These are phyloP conservation scores for Termitomyces sp. DNA, from an alignment of 768 basidiomycete genomes.

Conservation along the genomic window DNA sequence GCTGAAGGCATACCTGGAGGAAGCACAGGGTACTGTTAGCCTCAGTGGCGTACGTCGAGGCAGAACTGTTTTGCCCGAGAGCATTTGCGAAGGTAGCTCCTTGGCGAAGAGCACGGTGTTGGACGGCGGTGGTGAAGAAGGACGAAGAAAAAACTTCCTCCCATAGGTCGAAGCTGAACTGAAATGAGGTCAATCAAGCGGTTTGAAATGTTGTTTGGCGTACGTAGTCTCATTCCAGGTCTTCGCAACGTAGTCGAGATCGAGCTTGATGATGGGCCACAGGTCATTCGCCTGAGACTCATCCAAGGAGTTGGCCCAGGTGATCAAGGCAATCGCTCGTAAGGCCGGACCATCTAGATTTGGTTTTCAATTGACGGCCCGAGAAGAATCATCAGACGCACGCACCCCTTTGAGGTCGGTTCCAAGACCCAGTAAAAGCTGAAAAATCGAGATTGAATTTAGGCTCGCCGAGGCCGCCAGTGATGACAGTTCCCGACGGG, in stretches of 20 bases:
- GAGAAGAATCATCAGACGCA: background rate
- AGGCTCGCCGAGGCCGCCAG: constrained; percentile 70
- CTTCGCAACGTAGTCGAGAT: constrained; percentile 64
- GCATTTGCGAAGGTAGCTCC: too few species aligned
- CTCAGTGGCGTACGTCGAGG: constrained; percentile 46
- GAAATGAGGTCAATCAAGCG: constrained; percentile 23
- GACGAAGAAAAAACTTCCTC: constrained; percentile 68
- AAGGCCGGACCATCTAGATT: constrained; percentile 66
- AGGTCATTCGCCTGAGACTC: too few species aligned
- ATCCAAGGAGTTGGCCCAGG: constrained; percentile 63
- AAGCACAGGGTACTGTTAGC: constrained; percentile 67
- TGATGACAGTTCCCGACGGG: constrained; percentile 54
- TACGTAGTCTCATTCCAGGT: constrained; percentile 64
- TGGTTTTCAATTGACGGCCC: background rate
- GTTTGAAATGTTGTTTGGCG: constrained; percentile 7
- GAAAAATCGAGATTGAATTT: constrained; percentile 63
- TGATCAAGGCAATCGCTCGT: constrained; percentile 60
- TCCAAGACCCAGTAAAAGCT: too few species aligned
- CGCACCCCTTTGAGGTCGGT: too few species aligned
- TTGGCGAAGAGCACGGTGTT: constrained; percentile 75
- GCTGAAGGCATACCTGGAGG: constrained; percentile 46
- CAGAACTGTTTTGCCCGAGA: constrained; percentile 46
- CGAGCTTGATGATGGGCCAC: too few species aligned
- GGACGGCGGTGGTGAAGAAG: constrained; percentile 79
- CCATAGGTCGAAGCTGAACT: constrained; percentile 63